Conservation (phyloP, 768 basidiomycete genomes). For the Russula earlei region DNA sequence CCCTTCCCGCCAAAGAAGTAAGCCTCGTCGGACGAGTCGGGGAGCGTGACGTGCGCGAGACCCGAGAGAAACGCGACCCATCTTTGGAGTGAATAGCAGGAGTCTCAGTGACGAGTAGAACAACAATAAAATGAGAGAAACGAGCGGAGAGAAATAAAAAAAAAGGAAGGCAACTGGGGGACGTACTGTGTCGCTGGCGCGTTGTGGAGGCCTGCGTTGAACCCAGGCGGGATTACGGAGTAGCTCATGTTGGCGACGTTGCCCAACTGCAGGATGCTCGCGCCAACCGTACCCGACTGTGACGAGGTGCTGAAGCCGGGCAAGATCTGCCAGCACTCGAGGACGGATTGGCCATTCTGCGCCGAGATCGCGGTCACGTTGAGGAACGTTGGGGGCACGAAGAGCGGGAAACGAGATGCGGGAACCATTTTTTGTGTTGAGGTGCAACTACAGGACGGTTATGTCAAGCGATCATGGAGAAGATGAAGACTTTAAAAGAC, state of each 20-base stretch:
- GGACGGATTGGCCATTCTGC: constrained; percentile 8
- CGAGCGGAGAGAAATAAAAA: neutral
- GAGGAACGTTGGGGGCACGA: constrained; percentile 6
- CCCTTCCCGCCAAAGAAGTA: constrained; percentile 18
- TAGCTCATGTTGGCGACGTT: constrained; percentile 23
- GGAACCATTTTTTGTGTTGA: neutral
- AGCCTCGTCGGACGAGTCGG: constrained; percentile 17
- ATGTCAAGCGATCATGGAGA: too few species aligned
- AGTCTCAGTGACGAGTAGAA: too few species aligned
- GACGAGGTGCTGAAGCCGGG: constrained; percentile 22
- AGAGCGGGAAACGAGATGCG: neutral
- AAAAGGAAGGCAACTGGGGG: too few species aligned
- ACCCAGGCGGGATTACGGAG: constrained; percentile 32
- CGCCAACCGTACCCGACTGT: constrained; percentile 24
- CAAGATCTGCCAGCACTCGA: constrained; percentile 25
- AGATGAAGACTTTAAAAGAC: too few species aligned
- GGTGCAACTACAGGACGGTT: too few species aligned
- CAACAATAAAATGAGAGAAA: too few species aligned
- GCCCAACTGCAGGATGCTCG: constrained; percentile 21
- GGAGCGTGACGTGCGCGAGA: constrained; percentile 22
- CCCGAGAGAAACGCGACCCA: constrained; percentile 23
- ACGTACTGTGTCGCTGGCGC: constrained; percentile 35
- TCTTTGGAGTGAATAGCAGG: neutral
- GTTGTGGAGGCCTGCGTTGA: constrained; percentile 46
- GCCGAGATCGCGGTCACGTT: constrained; percentile 15